Conservation (phyloP, 805 yeast species). For the Wickerhamiella occidentalis region DNA sequence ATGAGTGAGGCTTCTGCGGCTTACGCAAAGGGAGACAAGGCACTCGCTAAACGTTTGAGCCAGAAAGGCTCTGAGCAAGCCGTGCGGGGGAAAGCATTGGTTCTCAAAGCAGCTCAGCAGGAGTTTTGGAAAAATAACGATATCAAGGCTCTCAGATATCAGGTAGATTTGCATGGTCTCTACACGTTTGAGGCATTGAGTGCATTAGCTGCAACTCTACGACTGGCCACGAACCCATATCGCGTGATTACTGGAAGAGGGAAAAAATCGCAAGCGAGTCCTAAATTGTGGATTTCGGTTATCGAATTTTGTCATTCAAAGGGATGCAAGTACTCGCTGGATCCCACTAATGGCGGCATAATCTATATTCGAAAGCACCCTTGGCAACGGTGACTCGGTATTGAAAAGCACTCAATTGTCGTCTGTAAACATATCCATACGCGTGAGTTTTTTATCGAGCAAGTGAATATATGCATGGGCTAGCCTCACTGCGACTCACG, state of each 20-base stretch:
- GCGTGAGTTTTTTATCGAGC: no score
- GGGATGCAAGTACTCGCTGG: neutral
- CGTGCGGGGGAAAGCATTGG: neutral
- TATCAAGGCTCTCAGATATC: neutral
- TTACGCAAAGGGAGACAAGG: constrained; percentile 3
- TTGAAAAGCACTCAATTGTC: no score
- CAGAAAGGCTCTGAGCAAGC: neutral
- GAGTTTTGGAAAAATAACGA: constrained; percentile 2
- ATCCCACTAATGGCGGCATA: neutral
- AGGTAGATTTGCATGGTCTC: constrained; percentile 5
- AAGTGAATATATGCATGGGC: no score
- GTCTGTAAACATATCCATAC: no score
- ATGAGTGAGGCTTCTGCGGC: neutral
- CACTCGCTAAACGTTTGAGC: neutral
- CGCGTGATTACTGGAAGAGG: constrained; percentile 6
- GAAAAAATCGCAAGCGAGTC: neutral
- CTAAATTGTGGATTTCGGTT: neutral
- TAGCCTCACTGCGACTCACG: neutral
- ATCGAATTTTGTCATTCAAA: neutral
- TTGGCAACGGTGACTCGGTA: neutral
- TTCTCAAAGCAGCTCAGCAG: neutral
- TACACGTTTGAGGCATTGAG: constrained; percentile 2
- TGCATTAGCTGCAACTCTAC: neutral
- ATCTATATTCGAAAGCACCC: neutral
- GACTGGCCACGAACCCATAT: neutral